Evolutionary conservation across 805 yeast species (phyloP).

Genomic region (Candida maris): DNA sequence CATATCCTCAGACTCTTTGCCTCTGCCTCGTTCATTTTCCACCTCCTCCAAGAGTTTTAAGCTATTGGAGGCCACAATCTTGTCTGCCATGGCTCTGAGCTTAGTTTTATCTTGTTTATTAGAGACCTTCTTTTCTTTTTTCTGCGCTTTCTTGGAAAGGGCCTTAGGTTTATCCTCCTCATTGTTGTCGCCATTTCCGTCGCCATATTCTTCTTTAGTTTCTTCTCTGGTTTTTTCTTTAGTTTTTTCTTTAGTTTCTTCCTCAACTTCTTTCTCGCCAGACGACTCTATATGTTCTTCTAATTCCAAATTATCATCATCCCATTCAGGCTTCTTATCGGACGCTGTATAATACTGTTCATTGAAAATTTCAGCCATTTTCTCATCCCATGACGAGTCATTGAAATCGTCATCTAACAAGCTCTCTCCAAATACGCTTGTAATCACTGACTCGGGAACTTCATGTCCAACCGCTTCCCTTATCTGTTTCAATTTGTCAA

Average conservation of each 20-base stretch:
- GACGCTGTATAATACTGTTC: conserved; percentile 73
- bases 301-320: conserved; percentile 51
- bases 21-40: conserved; percentile 61
- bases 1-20: conserved; percentile 43
- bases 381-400: conserved; percentile 85
- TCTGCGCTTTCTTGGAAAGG: conserved; percentile 51
- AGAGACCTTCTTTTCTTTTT: conserved; percentile 49
- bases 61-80: conserved; percentile 72
- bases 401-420: conserved; percentile 85
- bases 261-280: conserved; percentile 29
- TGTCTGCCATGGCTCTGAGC: conserved; percentile 65
- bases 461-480: conserved; percentile 67
- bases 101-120: conserved; percentile 60
- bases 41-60: conserved; percentile 64
- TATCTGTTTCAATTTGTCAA: conserved; percentile 64
- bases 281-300: conserved; percentile 24
- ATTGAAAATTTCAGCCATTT: conserved; percentile 80
- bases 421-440: conserved; percentile 66
- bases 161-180: conserved; percentile 23
- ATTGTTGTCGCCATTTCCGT: conserved; percentile 22
- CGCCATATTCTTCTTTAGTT: conserved; percentile 25
- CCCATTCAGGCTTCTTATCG: conserved; percentile 60
- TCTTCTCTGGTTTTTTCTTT: conserved; percentile 25
- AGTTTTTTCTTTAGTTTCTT: conserved; percentile 29
- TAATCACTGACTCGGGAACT: conserved; percentile 54